These are phyloP conservation scores for Teratosphaeriaceae sp. DNA, from an alignment of 2,329 filamentous ascomycete genomes.

Conservation along the genomic window DNA sequence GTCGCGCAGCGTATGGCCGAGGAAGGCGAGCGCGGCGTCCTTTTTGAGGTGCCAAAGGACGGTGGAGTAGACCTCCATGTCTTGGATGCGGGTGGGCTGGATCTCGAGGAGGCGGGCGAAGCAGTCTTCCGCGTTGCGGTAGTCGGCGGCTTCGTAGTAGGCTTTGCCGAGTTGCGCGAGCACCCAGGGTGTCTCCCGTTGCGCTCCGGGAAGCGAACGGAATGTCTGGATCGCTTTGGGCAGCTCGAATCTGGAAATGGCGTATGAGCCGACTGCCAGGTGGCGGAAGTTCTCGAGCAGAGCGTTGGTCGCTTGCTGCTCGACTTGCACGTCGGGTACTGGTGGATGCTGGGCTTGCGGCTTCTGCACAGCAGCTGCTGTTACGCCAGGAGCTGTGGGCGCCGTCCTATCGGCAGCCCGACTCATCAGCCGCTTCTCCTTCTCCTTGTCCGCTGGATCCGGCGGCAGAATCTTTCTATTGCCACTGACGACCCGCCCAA, in stretches of 20 bases:
- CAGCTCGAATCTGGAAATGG: conserved; percentile 72
- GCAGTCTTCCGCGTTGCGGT: conserved; percentile 77
- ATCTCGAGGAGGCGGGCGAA: conserved; percentile 74
- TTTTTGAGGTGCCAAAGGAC: conserved; percentile 97
- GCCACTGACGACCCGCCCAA: conserved; percentile 82
- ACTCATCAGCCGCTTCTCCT: conserved; percentile 54
- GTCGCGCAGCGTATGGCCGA: conserved; percentile 86
- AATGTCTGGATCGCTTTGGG: conserved; percentile 70
- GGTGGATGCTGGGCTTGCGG: conserved; percentile 2
- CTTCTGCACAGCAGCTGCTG: conserved; percentile 19
- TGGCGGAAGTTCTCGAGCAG: conserved; percentile 76
- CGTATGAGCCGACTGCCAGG: conserved; percentile 72
- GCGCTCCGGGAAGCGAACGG: conserved; percentile 60
- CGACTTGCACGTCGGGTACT: conserved; percentile 16
- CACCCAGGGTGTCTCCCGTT: conserved; percentile 91
- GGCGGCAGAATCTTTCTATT: conserved; percentile 60
- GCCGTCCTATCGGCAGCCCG: conserved; percentile 49
- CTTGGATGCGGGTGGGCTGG: conserved; percentile 75
- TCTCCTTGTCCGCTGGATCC: conserved; percentile 53
- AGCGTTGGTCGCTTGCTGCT: conserved; percentile 68
- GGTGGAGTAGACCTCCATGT: conserved; percentile 98
- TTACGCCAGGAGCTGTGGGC: conserved; percentile 30
- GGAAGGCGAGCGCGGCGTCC: conserved; percentile 83
- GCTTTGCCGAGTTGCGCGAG: conserved; percentile 84
- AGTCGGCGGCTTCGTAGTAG: conserved; percentile 83